Percentiles rank a stretch among this genome's conserved stretches.
Conservation (phyloP, 495 filamentous ascomycete genomes). For the Tuber magnatum region DNA sequence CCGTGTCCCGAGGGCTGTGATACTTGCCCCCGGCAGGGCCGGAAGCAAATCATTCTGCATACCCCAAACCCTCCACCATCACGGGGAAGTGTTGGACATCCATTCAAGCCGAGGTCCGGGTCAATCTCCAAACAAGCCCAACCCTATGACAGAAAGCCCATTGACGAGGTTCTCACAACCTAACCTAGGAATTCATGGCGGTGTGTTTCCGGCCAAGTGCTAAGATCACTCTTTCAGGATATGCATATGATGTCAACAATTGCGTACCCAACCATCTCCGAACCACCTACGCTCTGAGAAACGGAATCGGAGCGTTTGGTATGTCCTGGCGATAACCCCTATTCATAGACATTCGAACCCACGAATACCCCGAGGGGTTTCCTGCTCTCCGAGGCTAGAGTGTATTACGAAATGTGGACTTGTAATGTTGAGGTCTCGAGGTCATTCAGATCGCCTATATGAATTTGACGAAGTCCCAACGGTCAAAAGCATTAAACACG, state of each 20-base stretch:
- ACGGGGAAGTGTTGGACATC: neutral
- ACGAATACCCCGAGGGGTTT: neutral
- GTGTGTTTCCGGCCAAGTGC: neutral
- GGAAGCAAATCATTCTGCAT: neutral
- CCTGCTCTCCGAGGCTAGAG: neutral
- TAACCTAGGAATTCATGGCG: neutral
- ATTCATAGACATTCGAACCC: neutral
- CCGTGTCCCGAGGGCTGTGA: neutral
- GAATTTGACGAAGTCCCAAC: neutral
- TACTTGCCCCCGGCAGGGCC: neutral
- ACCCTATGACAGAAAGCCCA: neutral
- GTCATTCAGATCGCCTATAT: neutral
- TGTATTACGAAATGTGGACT: neutral
- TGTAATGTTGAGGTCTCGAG: neutral
- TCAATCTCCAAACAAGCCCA: neutral
- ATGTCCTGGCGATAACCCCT: neutral
- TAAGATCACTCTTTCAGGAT: neutral
- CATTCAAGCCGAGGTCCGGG: neutral
- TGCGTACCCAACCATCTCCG: neutral
- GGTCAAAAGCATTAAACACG: neutral
- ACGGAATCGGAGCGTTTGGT: neutral
- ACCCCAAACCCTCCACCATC: neutral
- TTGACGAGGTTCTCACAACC: neutral
- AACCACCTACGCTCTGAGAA: neutral
- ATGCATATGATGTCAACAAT: too few relatives aligned